phyloP scores from a whole-genome alignment of 2,329 filamentous ascomycete genomes.

The Colletotrichum orbiculare region DNA sequence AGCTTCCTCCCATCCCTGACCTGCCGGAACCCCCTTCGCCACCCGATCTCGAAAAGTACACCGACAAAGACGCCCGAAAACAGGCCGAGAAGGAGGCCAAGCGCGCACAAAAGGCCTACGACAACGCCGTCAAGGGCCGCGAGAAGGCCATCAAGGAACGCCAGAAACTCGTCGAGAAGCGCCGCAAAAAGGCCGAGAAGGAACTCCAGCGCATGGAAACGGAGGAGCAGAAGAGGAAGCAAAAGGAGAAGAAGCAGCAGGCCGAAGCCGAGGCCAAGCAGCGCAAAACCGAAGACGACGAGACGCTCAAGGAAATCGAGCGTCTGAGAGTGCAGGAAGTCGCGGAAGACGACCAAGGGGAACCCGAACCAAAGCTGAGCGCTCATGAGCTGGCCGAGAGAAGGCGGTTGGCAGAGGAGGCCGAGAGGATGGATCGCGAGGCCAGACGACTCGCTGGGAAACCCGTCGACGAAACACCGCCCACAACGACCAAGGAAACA shows the following conservation, averaged over 20 bases:
- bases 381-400: no score
- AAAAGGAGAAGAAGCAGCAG: conserved; percentile 40
- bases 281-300: conserved; percentile 13
- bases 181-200: conserved; percentile 57
- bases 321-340: conserved; percentile 31
- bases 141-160: conserved; percentile 73
- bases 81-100: conserved; percentile 76
- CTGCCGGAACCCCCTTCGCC: conserved; percentile 64
- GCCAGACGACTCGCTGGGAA: background rate
- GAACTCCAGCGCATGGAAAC: conserved; percentile 49
- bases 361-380: conserved; percentile 34
- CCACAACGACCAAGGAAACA: background rate
- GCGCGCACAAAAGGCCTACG: conserved; percentile 71
- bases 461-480: background rate
- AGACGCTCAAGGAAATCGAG: no score
- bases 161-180: conserved; percentile 68
- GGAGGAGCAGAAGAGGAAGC: conserved; percentile 44
- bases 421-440: conserved; percentile 10
- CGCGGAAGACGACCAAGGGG: conserved; percentile 30
- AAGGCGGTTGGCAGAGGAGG: conserved; percentile 1
- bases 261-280: conserved; percentile 34
- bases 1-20: conserved; percentile 57
- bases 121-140: conserved; percentile 73
- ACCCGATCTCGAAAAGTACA: conserved; percentile 68
- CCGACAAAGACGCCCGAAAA: conserved; percentile 74